These are phyloP conservation scores for Discostella stelligeroides DNA, from an alignment of 108 stramenopile genomes.

Conservation along the genomic window DNA sequence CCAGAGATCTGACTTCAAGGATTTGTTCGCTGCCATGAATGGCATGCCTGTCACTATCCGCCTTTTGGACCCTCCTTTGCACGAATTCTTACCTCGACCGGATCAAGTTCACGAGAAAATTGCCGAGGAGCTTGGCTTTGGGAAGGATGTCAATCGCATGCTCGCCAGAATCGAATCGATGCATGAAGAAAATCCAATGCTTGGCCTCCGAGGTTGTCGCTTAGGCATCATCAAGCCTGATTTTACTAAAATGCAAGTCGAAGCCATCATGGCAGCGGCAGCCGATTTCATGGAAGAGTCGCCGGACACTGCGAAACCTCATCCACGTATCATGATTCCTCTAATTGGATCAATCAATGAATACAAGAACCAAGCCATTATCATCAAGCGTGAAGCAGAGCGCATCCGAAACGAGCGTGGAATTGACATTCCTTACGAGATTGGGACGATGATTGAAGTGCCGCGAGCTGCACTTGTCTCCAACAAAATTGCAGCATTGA, in stretches of 20 bases:
- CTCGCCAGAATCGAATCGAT: constrained; percentile 58
- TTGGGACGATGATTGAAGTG: constrained; percentile 93
- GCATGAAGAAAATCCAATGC: constrained; percentile 87
- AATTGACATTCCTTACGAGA: constrained; percentile 63
- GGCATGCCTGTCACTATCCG: constrained; percentile 79
- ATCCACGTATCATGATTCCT: constrained; percentile 77
- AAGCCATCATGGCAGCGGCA: constrained; percentile 73
- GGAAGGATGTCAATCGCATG: constrained; percentile 48
- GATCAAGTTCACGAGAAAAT: constrained; percentile 56
- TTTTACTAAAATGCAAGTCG: constrained; percentile 78
- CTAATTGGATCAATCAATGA: constrained; percentile 62
- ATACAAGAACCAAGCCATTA: constrained; percentile 63
- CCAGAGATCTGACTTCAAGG: constrained; percentile 70
- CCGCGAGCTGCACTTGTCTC: constrained; percentile 83
- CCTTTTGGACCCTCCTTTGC: constrained; percentile 85
- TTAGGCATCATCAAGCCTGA: constrained; percentile 70
- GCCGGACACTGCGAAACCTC: constrained; percentile 41
- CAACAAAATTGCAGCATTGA: constrained; percentile 65
- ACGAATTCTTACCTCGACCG: constrained; percentile 79
- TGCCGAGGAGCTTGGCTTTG: constrained; percentile 61
- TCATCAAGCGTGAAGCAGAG: constrained; percentile 62
- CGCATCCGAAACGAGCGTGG: constrained; percentile 52
- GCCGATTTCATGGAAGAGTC: constrained; percentile 59
- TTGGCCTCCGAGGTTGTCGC: constrained; percentile 82
- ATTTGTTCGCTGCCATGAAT: constrained; percentile 74